These are phyloP conservation scores for Aplosporella prunicola DNA, from an alignment of 2,329 filamentous ascomycete genomes.

Conservation along the genomic window DNA sequence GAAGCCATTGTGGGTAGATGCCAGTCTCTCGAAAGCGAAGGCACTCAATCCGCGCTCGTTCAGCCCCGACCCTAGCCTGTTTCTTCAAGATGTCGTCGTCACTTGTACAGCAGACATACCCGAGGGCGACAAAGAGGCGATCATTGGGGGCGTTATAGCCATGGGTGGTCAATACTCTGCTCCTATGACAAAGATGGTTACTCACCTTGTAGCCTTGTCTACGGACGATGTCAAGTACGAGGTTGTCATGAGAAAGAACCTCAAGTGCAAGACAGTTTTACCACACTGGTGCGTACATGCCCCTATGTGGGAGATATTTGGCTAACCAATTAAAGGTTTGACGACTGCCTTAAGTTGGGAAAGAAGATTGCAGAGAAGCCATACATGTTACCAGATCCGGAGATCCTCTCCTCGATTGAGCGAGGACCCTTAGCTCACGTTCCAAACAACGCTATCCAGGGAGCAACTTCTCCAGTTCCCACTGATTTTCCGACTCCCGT, in stretches of 20 bases:
- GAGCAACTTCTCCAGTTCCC: slow-evolving; percentile 52
- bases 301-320: neutral
- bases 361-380: slow-evolving; percentile 83
- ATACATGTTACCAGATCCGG: slow-evolving; percentile 76
- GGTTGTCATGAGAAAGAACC: slow-evolving; percentile 52
- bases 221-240: slow-evolving; percentile 64
- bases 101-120: slow-evolving; percentile 81
- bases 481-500: slow-evolving; percentile 23
- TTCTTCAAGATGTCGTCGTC: slow-evolving; percentile 76
- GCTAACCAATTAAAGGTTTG: slow-evolving; percentile 57
- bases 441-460: slow-evolving; percentile 45
- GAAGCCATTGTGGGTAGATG: slow-evolving; percentile 68
- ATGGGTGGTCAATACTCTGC: slow-evolving; percentile 76
- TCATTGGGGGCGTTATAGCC: slow-evolving; percentile 78
- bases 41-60: slow-evolving; percentile 71
- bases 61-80: slow-evolving; percentile 82
- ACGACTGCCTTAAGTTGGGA: slow-evolving; percentile 88
- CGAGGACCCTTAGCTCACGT: slow-evolving; percentile 17
- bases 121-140: slow-evolving; percentile 78
- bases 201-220: slow-evolving; percentile 78
- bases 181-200: slow-evolving; percentile 63
- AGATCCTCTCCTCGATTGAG: slow-evolving; percentile 49
- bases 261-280: slow-evolving; percentile 73
- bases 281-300: slow-evolving; percentile 66
- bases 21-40: slow-evolving; percentile 59